A percentile compares a stretch with the other conserved stretches of the same genome.
Evolutionary conservation across 2,329 filamentous ascomycete species (phyloP).

Genomic region (Hypoxylon sp.): DNA sequence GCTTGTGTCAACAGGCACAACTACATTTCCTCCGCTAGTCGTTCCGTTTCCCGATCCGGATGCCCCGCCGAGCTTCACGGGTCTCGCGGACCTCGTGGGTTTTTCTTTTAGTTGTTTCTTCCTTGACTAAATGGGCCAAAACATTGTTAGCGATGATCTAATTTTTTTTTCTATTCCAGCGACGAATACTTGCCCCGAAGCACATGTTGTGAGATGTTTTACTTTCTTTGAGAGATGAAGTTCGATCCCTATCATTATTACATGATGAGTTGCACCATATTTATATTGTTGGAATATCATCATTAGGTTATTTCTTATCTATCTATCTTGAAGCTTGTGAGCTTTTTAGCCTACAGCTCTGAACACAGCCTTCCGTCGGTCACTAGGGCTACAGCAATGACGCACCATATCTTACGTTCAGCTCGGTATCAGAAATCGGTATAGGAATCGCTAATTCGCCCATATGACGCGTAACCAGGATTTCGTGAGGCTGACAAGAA

Average conservation of each 20-base stretch:
- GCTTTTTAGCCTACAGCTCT: background rate
- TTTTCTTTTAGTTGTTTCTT: constrained; percentile 1
- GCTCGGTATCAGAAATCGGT: constrained; percentile 11
- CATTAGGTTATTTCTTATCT: background rate
- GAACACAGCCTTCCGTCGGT: constrained; percentile 8
- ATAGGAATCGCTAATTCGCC: background rate
- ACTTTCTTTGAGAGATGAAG: background rate
- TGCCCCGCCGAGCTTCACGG: background rate
- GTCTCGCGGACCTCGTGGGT: constrained; percentile 22
- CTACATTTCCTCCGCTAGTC: background rate
- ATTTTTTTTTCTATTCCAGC: background rate
- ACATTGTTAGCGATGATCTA: constrained; percentile 6
- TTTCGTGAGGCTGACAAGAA: background rate
- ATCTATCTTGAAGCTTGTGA: background rate
- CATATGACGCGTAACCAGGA: background rate
- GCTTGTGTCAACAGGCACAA: background rate
- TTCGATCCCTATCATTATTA: background rate
- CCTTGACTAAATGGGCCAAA: constrained; percentile 14
- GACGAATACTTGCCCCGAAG: constrained; percentile 22
- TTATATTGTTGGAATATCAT: constrained; percentile 1
- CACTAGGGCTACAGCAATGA: constrained; percentile 9
- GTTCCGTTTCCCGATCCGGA: background rate
- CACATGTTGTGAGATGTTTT: constrained; percentile 19
- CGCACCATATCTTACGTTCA: constrained; percentile 10
- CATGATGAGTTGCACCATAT: background rate